Evolutionary conservation across 805 yeast genomes (phyloP).

Genomic region (Kuraishia molischiana): DNA sequence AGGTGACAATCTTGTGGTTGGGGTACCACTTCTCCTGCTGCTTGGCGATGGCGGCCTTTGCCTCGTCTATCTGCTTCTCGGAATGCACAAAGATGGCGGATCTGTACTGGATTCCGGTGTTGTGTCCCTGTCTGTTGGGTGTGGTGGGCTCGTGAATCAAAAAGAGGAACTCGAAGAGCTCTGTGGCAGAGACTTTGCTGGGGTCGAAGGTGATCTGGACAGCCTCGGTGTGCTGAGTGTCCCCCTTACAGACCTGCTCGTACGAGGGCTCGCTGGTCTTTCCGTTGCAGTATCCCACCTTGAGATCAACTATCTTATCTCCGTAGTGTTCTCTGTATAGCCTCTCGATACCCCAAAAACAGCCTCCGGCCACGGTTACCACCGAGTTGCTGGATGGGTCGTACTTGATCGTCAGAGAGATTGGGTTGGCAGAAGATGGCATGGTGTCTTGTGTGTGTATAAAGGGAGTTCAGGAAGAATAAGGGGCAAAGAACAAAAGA

Average conservation of each 20-base stretch:
- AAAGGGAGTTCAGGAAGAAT: background rate
- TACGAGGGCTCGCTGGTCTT: constrained; percentile 43
- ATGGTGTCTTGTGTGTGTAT: background rate
- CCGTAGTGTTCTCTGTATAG: constrained; percentile 64
- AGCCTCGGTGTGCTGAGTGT: constrained; percentile 72
- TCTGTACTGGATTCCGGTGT: constrained; percentile 83
- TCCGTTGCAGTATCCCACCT: constrained; percentile 92
- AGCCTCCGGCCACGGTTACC: constrained; percentile 51
- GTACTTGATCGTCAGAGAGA: constrained; percentile 1
- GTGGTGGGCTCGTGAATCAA: constrained; percentile 94
- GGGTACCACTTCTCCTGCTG: constrained; percentile 72
- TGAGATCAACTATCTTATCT: constrained; percentile 58
- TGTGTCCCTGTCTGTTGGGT: constrained; percentile 75
- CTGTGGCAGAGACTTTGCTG: constrained; percentile 38
- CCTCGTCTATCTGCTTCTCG: constrained; percentile 34
- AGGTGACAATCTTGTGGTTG: constrained; percentile 57
- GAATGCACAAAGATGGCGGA: constrained; percentile 64
- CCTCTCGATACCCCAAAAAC: constrained; percentile 89
- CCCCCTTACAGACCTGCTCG: constrained; percentile 63
- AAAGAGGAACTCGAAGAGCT: constrained; percentile 75
- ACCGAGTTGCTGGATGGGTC: constrained; percentile 31
- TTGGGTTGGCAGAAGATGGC: constrained; percentile 10
- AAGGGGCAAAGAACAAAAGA: background rate
- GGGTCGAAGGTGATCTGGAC: constrained; percentile 82
- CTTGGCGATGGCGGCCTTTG: constrained; percentile 31